Evolutionary conservation across 768 basidiomycete species (phyloP).

Genomic region (Pholiota molesta): DNA sequence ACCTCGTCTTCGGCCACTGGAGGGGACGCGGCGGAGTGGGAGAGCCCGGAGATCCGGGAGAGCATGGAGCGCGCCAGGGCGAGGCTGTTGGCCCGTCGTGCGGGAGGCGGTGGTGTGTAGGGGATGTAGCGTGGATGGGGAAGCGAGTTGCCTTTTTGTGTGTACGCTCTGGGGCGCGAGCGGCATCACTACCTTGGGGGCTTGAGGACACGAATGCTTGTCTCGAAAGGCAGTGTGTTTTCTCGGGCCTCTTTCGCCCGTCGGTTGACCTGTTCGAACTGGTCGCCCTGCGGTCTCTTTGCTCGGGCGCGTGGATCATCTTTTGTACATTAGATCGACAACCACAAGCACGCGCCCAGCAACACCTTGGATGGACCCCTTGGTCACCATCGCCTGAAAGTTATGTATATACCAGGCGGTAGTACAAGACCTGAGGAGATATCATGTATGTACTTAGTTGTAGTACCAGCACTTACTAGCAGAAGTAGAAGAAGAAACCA

Average conservation of each 20-base stretch:
- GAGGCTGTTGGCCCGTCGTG: slow-evolving; percentile 28
- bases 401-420: neutral
- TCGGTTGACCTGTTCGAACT: neutral
- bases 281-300: neutral
- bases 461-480: neutral
- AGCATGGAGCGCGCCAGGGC: slow-evolving; percentile 73
- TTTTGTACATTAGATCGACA: neutral
- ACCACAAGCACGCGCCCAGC: neutral
- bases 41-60: slow-evolving; percentile 69
- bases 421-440: neutral
- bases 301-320: neutral
- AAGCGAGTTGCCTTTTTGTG: neutral
- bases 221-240: neutral
- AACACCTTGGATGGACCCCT: neutral
- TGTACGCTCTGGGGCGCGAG: neutral
- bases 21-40: slow-evolving; percentile 56
- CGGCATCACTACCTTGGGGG: neutral
- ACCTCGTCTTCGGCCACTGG: slow-evolving; percentile 7
- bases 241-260: neutral
- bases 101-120: neutral
- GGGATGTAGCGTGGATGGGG: neutral
- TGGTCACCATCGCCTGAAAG: neutral
- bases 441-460: neutral
- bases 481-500: neutral
- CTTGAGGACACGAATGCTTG: neutral